phyloP scores from a whole-genome alignment of 306 rosid genomes.

The Crataegus laevigata region DNA sequence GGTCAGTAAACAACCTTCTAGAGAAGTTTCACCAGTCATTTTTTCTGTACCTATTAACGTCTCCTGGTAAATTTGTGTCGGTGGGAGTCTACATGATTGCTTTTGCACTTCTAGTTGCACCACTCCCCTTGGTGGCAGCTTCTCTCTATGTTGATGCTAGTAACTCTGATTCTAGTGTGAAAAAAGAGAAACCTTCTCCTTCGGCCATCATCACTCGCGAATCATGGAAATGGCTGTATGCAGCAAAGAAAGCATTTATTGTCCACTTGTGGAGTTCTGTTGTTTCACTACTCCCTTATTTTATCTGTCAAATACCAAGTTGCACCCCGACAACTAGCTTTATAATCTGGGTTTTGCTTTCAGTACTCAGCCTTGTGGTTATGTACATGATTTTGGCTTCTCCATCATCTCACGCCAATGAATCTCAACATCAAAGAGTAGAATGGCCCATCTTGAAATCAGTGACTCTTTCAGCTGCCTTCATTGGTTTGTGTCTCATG shows the following conservation, averaged over 20 bases:
- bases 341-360: constrained; percentile 51
- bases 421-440: constrained; percentile 31
- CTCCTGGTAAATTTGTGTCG: constrained; percentile 84
- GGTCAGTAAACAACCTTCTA: constrained; percentile 87
- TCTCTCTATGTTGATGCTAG: constrained; percentile 51
- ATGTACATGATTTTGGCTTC: constrained; percentile 49
- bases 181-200: constrained; percentile 25
- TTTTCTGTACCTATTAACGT: constrained; percentile 74
- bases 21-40: constrained; percentile 96
- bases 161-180: constrained; percentile 17
- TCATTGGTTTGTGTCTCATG: constrained; percentile 81
- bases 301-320: constrained; percentile 52
- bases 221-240: constrained; percentile 82
- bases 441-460: constrained; percentile 85
- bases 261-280: constrained; percentile 73
- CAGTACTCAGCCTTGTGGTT: constrained; percentile 41
- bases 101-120: constrained; percentile 76
- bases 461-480: constrained; percentile 64
- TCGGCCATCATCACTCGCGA: constrained; percentile 23
- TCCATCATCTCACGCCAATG: constrained; percentile 28
- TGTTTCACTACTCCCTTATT: constrained; percentile 70
- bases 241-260: constrained; percentile 65
- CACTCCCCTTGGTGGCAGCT: constrained; percentile 85
- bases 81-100: constrained; percentile 96
- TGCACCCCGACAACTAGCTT: constrained; percentile 43